Percentiles rank a stretch among this genome's conserved stretches.
These are phyloP conservation scores for Rhynchospora tenuis DNA, from an alignment of 176 grass and related monocot species.

Conservation along the genomic window DNA sequence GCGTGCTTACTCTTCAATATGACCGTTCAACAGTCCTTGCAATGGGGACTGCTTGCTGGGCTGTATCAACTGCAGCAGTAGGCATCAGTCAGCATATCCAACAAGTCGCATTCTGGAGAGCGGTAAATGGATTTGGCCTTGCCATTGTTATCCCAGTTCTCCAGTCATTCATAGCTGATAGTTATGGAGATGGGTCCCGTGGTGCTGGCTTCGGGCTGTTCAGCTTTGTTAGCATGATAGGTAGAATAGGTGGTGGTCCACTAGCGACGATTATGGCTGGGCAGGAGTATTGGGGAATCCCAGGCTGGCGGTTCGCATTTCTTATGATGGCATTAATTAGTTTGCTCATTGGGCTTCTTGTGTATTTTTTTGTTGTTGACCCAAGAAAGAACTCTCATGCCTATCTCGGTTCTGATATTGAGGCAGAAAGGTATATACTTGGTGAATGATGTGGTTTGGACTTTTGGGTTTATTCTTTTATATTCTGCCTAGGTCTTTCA, in stretches of 20 bases:
- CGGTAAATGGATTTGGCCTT: conserved; percentile 80
- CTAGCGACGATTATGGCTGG: conserved; percentile 88
- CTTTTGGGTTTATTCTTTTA: background rate
- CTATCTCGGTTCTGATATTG: conserved; percentile 37
- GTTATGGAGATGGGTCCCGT: conserved; percentile 68
- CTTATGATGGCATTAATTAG: conserved; percentile 65
- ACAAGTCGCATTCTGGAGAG: conserved; percentile 84
- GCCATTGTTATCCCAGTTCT: conserved; percentile 93
- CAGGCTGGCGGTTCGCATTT: conserved; percentile 92
- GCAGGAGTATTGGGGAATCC: conserved; percentile 55
- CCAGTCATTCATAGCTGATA: conserved; percentile 94
- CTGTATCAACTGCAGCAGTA: conserved; percentile 75
- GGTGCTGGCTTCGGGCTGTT: conserved; percentile 84
- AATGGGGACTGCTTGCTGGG: conserved; percentile 75
- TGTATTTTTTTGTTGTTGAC: conserved; percentile 75
- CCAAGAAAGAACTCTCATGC: conserved; percentile 52
- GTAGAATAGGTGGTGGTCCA: conserved; percentile 79
- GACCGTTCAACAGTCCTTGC: conserved; percentile 75
- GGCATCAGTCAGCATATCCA: conserved; percentile 62
- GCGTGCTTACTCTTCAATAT: conserved; percentile 66
- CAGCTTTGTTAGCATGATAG: conserved; percentile 66
- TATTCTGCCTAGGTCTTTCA: background rate
- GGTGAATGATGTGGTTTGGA: background rate
- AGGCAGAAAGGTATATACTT: conserved; percentile 59
- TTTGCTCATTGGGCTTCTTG: conserved; percentile 71